Base-by-base conservation (phyloP, 495 filamentous ascomycete species). In the Xylaria cubensis region DNA sequence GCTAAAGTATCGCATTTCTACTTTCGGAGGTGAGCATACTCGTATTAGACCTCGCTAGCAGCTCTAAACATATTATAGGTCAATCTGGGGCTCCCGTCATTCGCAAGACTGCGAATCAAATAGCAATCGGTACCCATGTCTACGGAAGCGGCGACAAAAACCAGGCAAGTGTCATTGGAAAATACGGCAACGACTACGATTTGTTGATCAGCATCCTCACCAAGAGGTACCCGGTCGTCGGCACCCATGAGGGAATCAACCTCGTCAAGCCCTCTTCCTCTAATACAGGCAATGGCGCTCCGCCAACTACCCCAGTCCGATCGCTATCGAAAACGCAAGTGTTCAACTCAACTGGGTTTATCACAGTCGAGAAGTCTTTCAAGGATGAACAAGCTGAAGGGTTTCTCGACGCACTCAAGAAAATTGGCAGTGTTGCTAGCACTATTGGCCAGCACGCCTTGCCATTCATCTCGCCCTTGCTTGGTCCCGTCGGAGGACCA, bases 1-100 rank as follows among this genome's bases (percentile, higher is more conserved):
- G 81, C 69, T 84, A 17, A 73, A 81, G 72, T 83, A 84, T 68
- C 58, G 74, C 42, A 82, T 84, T 21, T 77, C 78, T 53, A 83
- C 79, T 53, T 82, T 71, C 69, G 79, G 70, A 29, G 81, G 81
- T 79, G 69, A 78, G 76, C 66, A 46, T 67, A 41, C 26, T 51
- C 34, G 10, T 53, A 29, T 44, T n/a, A 13, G 64, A 44, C 15
- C 32, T 24, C 24, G 19, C 29, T 9, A 39, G 71, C 26, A 24
- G 74, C 21, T 32, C 39, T 75, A 50, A 51, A 10, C 29, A 42
- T 26, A 44, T 36, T 8, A 24, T 21, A 82, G 80, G 78, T 34
- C 81, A 80, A 70, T 79, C 76, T 21, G 80, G 81, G 44, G 75
- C 81, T 9, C 81, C 81, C 10, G 81, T 83, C 4, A 74, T 83